Evolutionary conservation across 495 filamentous ascomycete species (phyloP), one percentile per base, ranked within the genome.

Genomic region (Aspergillus kassunensis): DNA sequence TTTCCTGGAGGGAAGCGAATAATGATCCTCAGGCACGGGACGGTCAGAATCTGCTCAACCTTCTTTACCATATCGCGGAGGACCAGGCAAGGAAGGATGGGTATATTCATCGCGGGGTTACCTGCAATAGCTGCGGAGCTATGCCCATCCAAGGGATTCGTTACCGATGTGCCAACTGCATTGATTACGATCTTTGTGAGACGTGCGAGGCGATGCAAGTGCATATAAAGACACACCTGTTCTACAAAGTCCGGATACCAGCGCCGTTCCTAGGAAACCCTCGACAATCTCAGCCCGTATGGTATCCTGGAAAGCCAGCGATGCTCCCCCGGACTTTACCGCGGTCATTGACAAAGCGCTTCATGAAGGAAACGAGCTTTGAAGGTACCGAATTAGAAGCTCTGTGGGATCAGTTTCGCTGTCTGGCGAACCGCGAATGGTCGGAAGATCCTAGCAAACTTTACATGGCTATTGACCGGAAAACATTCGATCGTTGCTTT

Each of bases 331-430:
- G 78, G n/a, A 79, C 73, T 33, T 76, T 97, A 2, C 80, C 82
- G 6, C 77, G 80, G 20, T 63, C 78, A 16, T 62, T 90, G 4
- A 81, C 83, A 27, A 75, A 80, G 42, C 81, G 82, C 44, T 74
- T 96, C 44, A 80, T 81, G 20, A 76, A 79, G 31, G 84, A 89
- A 21, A 89, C 87, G 13, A 81, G 79, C 13, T 91, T 91, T 54
- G 90, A 95, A 63, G 79, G 81, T 27, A 82, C 87, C 2, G 89
- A 96, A 62, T 69, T 97, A 3, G 90, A 97, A 67, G 93, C 90
- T 24, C 80, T 93, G 23, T 97, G 90, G 86, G 92, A 97, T 59
- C 95, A 97, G 60, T 97, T 95, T 79, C 88, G 86, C 8, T 96
- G 89, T 54, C 80, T 96, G 58, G 93, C 93, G 9, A 89, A 86